A percentile compares a stretch with the other conserved stretches of the same genome.
Evolutionary conservation across 2,329 filamentous ascomycete genomes (phyloP).

Genomic region (Botrytis tulipae): DNA sequence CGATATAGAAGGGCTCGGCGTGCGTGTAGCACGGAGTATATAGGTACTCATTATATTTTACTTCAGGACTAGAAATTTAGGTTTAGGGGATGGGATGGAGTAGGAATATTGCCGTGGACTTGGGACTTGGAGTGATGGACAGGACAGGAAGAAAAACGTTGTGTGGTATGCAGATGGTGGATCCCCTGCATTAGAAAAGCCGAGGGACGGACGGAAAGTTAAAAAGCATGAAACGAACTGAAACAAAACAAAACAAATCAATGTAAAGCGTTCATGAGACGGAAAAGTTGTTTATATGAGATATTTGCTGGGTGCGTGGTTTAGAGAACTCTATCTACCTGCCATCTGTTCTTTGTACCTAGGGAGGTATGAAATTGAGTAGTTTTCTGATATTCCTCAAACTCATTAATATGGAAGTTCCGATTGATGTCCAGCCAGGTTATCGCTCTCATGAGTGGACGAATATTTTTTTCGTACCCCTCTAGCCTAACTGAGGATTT

Average conservation of each 20-base stretch:
- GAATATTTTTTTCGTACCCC: not conserved
- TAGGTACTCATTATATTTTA: not conserved
- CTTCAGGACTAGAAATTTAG: not conserved
- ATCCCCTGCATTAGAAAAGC: slow-evolving; percentile 1
- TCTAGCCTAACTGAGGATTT: not conserved
- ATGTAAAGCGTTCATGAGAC: not conserved
- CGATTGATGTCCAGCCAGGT: not conserved
- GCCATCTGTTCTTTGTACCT: not conserved
- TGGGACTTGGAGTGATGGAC: not conserved
- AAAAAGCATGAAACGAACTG: not conserved
- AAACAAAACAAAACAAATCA: not conserved
- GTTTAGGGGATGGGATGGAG: not conserved
- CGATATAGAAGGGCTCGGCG: not conserved
- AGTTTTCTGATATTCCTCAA: not conserved
- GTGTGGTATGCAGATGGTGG: not conserved
- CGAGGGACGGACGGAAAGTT: not conserved
- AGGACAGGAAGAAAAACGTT: not conserved
- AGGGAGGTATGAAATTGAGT: not conserved
- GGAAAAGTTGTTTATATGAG: not conserved
- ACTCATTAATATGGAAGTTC: not conserved
- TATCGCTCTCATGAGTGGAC: not conserved
- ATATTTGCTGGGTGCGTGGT: not conserved
- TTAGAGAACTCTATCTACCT: not conserved
- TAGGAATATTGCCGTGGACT: not conserved
- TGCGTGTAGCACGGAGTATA: not conserved